Percentiles rank a stretch among this genome's conserved stretches.
These are phyloP conservation scores for Xylariomycetidae sp. DNA, from an alignment of 2,329 filamentous ascomycete species.

Conservation along the genomic window DNA sequence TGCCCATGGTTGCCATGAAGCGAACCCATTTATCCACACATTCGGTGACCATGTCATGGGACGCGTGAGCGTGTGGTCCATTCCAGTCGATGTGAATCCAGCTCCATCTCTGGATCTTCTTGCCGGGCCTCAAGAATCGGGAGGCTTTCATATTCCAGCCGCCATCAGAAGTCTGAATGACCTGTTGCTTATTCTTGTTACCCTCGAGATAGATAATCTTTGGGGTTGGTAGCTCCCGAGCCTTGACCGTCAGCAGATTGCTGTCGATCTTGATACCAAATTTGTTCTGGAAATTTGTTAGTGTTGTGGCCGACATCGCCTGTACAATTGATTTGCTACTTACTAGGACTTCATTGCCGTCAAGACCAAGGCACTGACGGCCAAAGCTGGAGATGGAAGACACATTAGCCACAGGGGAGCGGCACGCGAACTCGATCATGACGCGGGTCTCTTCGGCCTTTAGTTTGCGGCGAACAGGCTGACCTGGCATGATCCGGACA, in stretches of 20 bases:
- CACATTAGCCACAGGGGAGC: slow-evolving; percentile 62
- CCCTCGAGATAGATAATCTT: slow-evolving; percentile 50
- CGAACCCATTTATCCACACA: slow-evolving; percentile 30
- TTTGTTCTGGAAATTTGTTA: slow-evolving; percentile 20
- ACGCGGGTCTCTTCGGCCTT: slow-evolving; percentile 53
- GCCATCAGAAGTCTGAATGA: slow-evolving; percentile 41
- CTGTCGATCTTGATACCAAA: slow-evolving; percentile 63
- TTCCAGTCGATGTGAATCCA: slow-evolving; percentile 36
- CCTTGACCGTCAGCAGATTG: slow-evolving; percentile 65
- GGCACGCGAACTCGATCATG: slow-evolving; percentile 72
- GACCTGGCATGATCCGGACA: slow-evolving; percentile 59
- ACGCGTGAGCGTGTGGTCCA: background rate
- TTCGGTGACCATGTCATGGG: slow-evolving; percentile 2
- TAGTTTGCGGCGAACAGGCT: slow-evolving; percentile 58
- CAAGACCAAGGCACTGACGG: slow-evolving; percentile 53
- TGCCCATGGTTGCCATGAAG: slow-evolving; percentile 36
- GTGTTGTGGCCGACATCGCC: no score
- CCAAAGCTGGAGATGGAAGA: slow-evolving; percentile 57
- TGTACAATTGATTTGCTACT: slow-evolving; percentile 15
- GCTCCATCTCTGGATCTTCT: slow-evolving; percentile 43
- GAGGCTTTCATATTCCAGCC: slow-evolving; percentile 65
- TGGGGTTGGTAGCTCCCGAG: slow-evolving; percentile 62
- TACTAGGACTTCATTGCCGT: slow-evolving; percentile 43
- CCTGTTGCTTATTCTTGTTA: slow-evolving; percentile 22
- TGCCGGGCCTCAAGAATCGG: slow-evolving; percentile 50